Evolutionary conservation across 208 protist genomes (phyloP), one percentile per base, ranked within the genome.

Genomic region (Phytomonas sp.): DNA sequence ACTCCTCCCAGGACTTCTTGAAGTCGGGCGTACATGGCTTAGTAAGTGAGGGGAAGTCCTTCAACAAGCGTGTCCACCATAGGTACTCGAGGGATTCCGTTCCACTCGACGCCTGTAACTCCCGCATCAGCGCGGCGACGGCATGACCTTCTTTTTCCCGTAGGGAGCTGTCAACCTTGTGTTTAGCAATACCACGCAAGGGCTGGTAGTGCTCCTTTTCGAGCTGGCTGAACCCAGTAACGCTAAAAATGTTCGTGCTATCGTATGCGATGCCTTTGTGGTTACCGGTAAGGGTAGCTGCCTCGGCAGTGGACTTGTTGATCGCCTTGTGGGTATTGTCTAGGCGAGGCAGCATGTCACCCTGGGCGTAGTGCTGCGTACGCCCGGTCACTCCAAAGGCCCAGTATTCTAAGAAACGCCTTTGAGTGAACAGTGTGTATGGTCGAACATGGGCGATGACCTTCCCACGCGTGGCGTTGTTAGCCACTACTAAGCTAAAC

Each of bases 311-410:
- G 6, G 83, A 64, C 69, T 92, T 81, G 70, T 86, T 83, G 30
- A 92, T 77, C 2, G 68, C 73, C 60, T 82, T 36, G 8, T 76
- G 77, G 15, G 75, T 93, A 78, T 96, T 96, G 76, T 92, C 88
- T 11, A 84, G 11, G 51, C 79, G 81, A 0, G 87, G 87, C 9
- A 96, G 43, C 80, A 91, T 87, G 72, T 96, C 88, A 59, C 91
- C 91, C 66, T 88, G 88, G 4, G 91, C 91, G 68, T 87, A 96
- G 20, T 82, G 75, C 76, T 96, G 91, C 51, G 91, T 96, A 68
- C 87, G 86, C 11, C 80, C 80, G 13, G 88, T 92, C 26, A 93
- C 86, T 13, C 77, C 77, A 17, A 76, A 72, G 31, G 82, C 84
- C 87, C 87, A 96, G 80, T 96, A 92, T 81, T 96, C 91, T 60